Conservation (phyloP, 257 asterid genomes). For the Nicotiana tabacum region DNA sequence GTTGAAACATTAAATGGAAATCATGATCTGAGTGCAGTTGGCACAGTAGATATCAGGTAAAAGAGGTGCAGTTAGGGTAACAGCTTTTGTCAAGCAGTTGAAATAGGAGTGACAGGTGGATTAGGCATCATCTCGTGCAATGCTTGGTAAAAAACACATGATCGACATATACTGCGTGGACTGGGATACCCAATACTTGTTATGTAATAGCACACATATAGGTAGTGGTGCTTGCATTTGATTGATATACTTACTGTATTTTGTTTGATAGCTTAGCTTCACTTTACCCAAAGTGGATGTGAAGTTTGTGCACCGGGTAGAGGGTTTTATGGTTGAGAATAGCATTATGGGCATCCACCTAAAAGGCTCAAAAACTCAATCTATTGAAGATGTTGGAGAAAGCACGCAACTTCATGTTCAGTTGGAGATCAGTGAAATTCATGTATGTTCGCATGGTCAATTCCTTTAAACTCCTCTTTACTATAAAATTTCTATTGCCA, state of each 20-base stretch:
- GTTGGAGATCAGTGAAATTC: slow-evolving; percentile 89
- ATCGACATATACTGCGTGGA: background rate
- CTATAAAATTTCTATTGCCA: background rate
- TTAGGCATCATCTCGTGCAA: background rate
- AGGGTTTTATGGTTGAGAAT: slow-evolving; percentile 62
- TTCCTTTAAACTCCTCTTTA: background rate
- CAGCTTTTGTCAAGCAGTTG: background rate
- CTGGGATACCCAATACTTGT: background rate
- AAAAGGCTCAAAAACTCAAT: slow-evolving; percentile 63
- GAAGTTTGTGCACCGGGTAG: slow-evolving; percentile 57
- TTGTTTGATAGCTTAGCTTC: slow-evolving; percentile 61
- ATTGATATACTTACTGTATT: slow-evolving; percentile 16
- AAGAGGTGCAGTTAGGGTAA: background rate
- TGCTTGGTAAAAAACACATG: background rate
- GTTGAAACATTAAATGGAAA: background rate
- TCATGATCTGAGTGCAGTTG: background rate
- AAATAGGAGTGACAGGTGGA: slow-evolving; percentile 5
- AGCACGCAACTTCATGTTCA: slow-evolving; percentile 68
- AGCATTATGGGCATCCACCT: slow-evolving; percentile 81
- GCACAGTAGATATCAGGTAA: background rate
- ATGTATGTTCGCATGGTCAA: slow-evolving; percentile 48
- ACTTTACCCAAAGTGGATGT: slow-evolving; percentile 76
- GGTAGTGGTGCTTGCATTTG: slow-evolving; percentile 11
- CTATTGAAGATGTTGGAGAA: slow-evolving; percentile 72
- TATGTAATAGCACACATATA: background rate